Evolutionary conservation across 805 yeast species (phyloP), one percentile per base, ranked within the genome.

Genomic region (Wickerhamiella hasegawae): DNA sequence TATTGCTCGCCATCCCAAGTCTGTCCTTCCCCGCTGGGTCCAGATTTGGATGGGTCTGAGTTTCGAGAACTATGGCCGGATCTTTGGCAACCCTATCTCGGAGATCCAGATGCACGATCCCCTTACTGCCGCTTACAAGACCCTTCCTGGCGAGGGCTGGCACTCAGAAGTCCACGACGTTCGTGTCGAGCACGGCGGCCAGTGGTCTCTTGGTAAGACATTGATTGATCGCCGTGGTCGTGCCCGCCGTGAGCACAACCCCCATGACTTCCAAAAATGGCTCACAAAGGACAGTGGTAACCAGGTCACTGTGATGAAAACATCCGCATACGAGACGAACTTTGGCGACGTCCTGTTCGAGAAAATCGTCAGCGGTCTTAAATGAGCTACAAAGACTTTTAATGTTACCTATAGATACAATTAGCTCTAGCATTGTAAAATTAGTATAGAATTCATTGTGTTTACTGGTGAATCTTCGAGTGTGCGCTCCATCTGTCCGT

Each of bases 111-210:
- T 58, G 38, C 65, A 60, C 33, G 65, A 60, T 38, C 65, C 65
- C n/a, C 47, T 60, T 27, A 57, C 64, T 3, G 46, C 52, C 16
- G 57, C 47, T 35, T 60, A 50, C 36, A 54, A 55, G 6, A 34
- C 57, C n/a, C 42, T 38, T 3, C 34, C 33, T 4, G 31, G 21
- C 6, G 36, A 22, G 18, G 40, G 49, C 44, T 42, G 46, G 39
- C 31, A 45, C 3, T 40, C 43, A 3, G 36, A 42, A 16, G 33
- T 31, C 10, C 41, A 41, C 29, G 65, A 60, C 34, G 45, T 61
- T 4, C 51, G 65, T 18, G 58, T 59, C 8, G 66, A 60, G 40
- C 43, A 57, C 11, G 37, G 15, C n/a, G 65, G 66, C 17, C 51
- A 51, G 35, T 59, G 60, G 58, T 46, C 60, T 5, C 33, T 43